A percentile compares a stretch with the other conserved stretches of the same genome.
Conservation (phyloP, 352 stramenopile genomes). For the Phytopythium ostracodes region DNA sequence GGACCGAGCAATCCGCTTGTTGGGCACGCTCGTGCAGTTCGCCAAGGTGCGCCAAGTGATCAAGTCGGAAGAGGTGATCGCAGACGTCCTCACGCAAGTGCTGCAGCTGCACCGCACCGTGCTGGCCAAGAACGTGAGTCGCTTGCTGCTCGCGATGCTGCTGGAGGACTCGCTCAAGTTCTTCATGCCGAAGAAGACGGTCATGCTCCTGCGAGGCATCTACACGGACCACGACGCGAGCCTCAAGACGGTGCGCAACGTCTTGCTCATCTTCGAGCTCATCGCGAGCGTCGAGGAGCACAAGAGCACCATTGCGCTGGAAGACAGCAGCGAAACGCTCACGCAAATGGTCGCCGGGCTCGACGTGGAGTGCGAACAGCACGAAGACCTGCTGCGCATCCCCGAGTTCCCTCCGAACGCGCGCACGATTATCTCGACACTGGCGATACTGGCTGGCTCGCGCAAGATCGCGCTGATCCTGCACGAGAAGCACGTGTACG, state of each 20-base stretch:
- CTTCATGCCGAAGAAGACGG: slow-evolving; percentile 76
- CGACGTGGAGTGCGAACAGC: slow-evolving; percentile 12
- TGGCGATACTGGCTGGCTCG: slow-evolving; percentile 32
- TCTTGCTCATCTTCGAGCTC: slow-evolving; percentile 48
- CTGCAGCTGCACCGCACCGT: slow-evolving; percentile 51
- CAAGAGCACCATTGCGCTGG: slow-evolving; percentile 63
- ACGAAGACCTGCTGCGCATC: slow-evolving; percentile 17
- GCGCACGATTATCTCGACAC: slow-evolving; percentile 31
- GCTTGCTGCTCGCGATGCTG: slow-evolving; percentile 54
- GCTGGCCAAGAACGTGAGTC: slow-evolving; percentile 60
- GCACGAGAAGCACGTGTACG: slow-evolving; percentile 52
- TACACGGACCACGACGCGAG: slow-evolving; percentile 37
- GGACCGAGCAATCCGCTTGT: slow-evolving; percentile 52
- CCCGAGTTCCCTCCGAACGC: slow-evolving; percentile 31
- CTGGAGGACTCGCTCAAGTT: slow-evolving; percentile 77
- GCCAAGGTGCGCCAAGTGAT: slow-evolving; percentile 47
- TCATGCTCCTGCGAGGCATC: slow-evolving; percentile 51
- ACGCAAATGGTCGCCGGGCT: slow-evolving; percentile 49
- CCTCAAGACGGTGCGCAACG: slow-evolving; percentile 61
- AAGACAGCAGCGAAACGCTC: slow-evolving; percentile 62
- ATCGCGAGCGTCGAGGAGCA: slow-evolving; percentile 71
- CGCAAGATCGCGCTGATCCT: slow-evolving; percentile 48
- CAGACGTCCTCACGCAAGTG: slow-evolving; percentile 56
- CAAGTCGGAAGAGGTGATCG: slow-evolving; percentile 70
- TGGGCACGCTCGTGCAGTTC: slow-evolving; percentile 60